These are phyloP conservation scores for Persicaria tinctoria DNA, from an alignment of 148 eudicot genomes.

Conservation along the genomic window DNA sequence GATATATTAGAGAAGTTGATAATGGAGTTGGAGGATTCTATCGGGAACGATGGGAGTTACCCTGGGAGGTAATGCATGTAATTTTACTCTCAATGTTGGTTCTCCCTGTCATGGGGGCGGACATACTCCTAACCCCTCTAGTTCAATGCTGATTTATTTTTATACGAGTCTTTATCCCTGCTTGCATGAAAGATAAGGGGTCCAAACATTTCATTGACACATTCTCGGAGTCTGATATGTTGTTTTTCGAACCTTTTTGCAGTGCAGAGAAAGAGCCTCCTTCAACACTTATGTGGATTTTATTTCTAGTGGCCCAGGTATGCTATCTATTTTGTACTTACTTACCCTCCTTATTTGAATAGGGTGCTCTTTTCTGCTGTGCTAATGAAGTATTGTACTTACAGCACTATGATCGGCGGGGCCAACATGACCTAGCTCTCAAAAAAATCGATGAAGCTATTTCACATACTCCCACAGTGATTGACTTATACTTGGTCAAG, in stretches of 20 bases:
- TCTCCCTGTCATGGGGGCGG: too few species aligned
- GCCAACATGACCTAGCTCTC: slow-evolving; percentile 65
- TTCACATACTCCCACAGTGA: slow-evolving; percentile 88
- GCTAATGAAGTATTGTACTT: slow-evolving; percentile 5
- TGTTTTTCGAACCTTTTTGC: slow-evolving; percentile 14
- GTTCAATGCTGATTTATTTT: background rate
- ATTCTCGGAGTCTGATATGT: background rate
- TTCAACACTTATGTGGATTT: slow-evolving; percentile 84
- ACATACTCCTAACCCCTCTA: background rate
- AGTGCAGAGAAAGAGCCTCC: slow-evolving; percentile 87
- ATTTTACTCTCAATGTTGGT: background rate
- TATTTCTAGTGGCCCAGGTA: slow-evolving; percentile 92
- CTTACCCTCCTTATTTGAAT: background rate
- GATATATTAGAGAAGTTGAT: slow-evolving; percentile 69
- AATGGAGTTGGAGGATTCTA: slow-evolving; percentile 62
- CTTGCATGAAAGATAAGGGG: background rate
- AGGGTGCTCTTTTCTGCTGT: background rate
- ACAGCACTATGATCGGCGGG: slow-evolving; percentile 94
- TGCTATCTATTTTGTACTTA: slow-evolving; percentile 12
- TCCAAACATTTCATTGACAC: background rate
- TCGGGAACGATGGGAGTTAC: slow-evolving; percentile 61
- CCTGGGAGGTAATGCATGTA: slow-evolving; percentile 60
- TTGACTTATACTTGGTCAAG: slow-evolving; percentile 91
- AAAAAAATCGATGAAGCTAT: slow-evolving; percentile 87
- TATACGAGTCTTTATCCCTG: background rate